Evolutionary conservation across 2,329 filamentous ascomycete species (phyloP).

Genomic region (Claviceps sp.): DNA sequence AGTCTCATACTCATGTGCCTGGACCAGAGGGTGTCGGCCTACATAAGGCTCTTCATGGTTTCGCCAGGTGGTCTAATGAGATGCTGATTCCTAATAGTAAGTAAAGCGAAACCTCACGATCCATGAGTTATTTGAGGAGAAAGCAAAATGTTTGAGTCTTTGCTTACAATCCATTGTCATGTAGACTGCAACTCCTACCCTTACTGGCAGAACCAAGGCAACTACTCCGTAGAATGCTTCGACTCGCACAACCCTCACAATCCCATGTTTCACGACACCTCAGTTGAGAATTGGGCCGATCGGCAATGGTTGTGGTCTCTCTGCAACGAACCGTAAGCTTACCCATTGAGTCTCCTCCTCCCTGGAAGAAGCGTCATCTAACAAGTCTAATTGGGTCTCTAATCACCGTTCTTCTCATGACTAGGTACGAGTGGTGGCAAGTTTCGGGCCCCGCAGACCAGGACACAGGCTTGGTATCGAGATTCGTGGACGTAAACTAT

Average conservation of each 20-base stretch:
- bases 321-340: slow-evolving; percentile 44
- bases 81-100: not conserved
- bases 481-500: slow-evolving; percentile 25
- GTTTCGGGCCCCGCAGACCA: slow-evolving; percentile 16
- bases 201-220: slow-evolving; percentile 9
- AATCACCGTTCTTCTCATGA: not conserved
- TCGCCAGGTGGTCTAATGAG: slow-evolving; percentile 39
- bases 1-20: not conserved
- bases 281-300: slow-evolving; percentile 24
- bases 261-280: slow-evolving; percentile 35
- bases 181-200: not conserved
- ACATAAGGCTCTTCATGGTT: slow-evolving; percentile 37
- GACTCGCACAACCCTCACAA: slow-evolving; percentile 14
- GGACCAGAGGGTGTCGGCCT: slow-evolving; percentile 33
- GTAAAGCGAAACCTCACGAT: not conserved
- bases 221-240: slow-evolving; percentile 13
- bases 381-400: not conserved
- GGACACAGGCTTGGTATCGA: not conserved
- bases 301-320: slow-evolving; percentile 47
- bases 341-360: not conserved
- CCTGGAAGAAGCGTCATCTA: no score
- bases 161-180: slow-evolving; percentile 33
- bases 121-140: not conserved
- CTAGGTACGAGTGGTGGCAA: slow-evolving; percentile 12
- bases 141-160: slow-evolving; percentile 23